Evolutionary conservation across 1,284 basidiomycete genomes (phyloP).

Genomic region (Boletellus deceptivus): DNA sequence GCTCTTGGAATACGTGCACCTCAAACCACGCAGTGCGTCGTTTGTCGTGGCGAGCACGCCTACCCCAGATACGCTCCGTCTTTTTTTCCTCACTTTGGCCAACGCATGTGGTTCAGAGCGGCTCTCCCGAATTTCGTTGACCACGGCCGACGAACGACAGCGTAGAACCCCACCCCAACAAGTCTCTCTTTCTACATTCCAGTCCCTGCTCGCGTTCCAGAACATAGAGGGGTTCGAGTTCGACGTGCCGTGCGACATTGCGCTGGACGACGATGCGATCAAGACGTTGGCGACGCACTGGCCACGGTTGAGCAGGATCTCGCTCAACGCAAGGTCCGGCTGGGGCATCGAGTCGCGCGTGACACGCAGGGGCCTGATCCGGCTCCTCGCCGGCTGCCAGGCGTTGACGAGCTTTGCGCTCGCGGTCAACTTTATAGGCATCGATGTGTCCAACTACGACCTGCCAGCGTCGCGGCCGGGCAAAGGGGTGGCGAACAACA

Average conservation of each 20-base stretch:
- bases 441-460: conserved; percentile 9
- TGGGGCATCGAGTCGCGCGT: conserved; percentile 20
- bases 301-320: conserved; percentile 13
- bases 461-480: conserved; percentile 4
- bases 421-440: conserved; percentile 15
- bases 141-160: not conserved
- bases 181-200: conserved; percentile 16
- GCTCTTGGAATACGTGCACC: conserved; percentile 18
- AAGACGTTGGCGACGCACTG: conserved; percentile 17
- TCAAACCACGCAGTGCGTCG: conserved; percentile 14
- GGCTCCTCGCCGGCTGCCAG: conserved; percentile 12
- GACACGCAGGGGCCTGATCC: conserved; percentile 19
- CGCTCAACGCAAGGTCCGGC: conserved; percentile 15
- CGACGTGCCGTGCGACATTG: conserved; percentile 18
- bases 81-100: conserved; percentile 23
- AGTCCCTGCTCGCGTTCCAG: conserved; percentile 16
- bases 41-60: conserved; percentile 17
- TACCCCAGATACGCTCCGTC: conserved; percentile 14
- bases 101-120: conserved; percentile 14
- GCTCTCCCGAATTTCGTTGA: conserved; percentile 13
- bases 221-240: conserved; percentile 15
- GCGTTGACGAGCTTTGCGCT: conserved; percentile 13
- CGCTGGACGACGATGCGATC: conserved; percentile 18
- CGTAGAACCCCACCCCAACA: not conserved
- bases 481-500: conserved; percentile 8